Evolutionary conservation across 2,329 filamentous ascomycete species (phyloP), one percentile per base, ranked within the genome.

Genomic region (Thermoascus crustaceus): DNA sequence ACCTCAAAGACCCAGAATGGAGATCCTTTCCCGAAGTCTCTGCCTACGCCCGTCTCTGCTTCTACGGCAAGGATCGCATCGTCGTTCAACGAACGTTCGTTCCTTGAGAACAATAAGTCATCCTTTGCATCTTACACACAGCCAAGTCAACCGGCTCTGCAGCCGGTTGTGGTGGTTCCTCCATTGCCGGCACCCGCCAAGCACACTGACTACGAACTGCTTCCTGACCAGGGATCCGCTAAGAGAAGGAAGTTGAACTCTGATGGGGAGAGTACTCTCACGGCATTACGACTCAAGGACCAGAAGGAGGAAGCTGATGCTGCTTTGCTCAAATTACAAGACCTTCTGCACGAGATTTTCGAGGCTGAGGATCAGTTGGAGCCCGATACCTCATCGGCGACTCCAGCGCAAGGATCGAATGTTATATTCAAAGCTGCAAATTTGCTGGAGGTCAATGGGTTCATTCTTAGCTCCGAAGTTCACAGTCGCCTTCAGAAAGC

Each of bases 241-340:
- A 56, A 60, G 32, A 49, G 54, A 40, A 53, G 73, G 44, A 81
- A 76, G 48, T 56, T 71, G 38, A 78, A 75, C 40, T 61, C 63
- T 13, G 66, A 73, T 32, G 70, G 68, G 5, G 69, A 73, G 8
- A 72, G 75, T 37, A 75, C 73, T 32, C 58, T 75, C 2, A 64
- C 81, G 13, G 69, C 75, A 10, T 62, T 80, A 29, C 77, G 76
- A 26, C 67, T 86, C 2, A 62, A 53, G 39, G 86, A 93, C 51
- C 85, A 94, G 57, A 80, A 82, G 33, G 80, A 93, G 48, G 80
- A 87, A 50, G 83, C 82, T 4, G 80, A 94, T 48, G 72, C 76
- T 7, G 82, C 85, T 27, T 70, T 88, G 30, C 67, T 80, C 35
- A 78, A 80, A 36, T 65, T 98, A 8, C 75, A 82, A 37, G 73